Evolutionary conservation across 768 basidiomycete species (phyloP).

Genomic region (Pisolithus albus): DNA sequence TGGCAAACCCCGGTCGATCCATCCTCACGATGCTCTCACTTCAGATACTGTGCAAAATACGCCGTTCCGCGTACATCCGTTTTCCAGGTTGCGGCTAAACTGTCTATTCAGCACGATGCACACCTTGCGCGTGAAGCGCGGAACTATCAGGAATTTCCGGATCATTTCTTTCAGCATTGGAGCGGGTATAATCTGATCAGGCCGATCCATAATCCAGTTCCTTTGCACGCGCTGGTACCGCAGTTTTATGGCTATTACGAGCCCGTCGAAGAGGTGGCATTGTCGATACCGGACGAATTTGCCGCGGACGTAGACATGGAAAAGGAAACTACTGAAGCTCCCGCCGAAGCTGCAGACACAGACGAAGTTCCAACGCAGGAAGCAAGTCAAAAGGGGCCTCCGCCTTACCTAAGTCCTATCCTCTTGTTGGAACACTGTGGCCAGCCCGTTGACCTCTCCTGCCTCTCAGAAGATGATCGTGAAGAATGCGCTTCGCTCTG

Average conservation of each 20-base stretch:
- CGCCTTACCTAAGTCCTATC: slow-evolving; percentile 32
- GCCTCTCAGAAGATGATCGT: slow-evolving; percentile 31
- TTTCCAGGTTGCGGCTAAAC: slow-evolving; percentile 40
- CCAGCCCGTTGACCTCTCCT: slow-evolving; percentile 19
- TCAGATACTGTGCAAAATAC: fast-evolving
- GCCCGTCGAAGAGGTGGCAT: slow-evolving; percentile 7
- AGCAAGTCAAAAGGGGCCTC: background rate
- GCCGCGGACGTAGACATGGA: too few species aligned
- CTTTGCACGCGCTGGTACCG: slow-evolving; percentile 47
- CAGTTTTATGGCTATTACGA: slow-evolving; percentile 60
- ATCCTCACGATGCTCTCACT: slow-evolving; percentile 11
- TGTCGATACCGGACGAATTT: too few species aligned
- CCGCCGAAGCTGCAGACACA: too few species aligned
- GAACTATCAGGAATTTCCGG: slow-evolving; percentile 23
- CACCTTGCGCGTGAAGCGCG: slow-evolving; percentile 30
- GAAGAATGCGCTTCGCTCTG: slow-evolving; percentile 36
- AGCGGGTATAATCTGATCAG: slow-evolving; percentile 17
- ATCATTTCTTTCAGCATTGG: slow-evolving; percentile 22
- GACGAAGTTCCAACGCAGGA: too few species aligned
- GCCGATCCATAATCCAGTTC: slow-evolving; percentile 36
- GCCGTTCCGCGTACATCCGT: slow-evolving; percentile 25
- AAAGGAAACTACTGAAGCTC: too few species aligned
- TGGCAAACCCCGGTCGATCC: slow-evolving; percentile 8
- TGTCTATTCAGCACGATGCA: slow-evolving; percentile 31
- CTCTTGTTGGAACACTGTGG: slow-evolving; percentile 46